Conservation (phyloP, 345 rosid species). For the Adansonia digitata region DNA sequence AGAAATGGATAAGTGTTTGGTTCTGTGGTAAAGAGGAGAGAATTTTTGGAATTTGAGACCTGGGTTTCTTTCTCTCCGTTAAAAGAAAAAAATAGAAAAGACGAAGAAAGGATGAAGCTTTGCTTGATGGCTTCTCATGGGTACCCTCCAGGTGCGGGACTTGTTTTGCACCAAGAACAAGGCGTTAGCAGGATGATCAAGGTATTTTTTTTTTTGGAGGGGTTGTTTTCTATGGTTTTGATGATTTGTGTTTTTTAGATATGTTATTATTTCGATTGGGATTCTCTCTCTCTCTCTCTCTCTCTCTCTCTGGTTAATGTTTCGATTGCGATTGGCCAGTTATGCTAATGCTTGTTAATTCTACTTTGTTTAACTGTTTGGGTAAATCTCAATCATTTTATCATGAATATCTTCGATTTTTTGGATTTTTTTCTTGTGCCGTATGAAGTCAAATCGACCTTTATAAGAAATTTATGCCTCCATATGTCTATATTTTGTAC, state of each 20-base stretch:
- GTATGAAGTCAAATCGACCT: not conserved
- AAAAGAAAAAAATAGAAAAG: not conserved
- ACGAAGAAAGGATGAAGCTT: constrained; percentile 42
- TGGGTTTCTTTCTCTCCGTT: constrained; percentile 28
- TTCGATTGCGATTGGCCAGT: not conserved
- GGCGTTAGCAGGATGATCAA: constrained; percentile 32
- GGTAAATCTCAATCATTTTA: not conserved
- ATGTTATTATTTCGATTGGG: not conserved
- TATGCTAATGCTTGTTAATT: not conserved
- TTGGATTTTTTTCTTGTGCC: not conserved
- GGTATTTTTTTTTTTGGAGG: constrained; percentile 22
- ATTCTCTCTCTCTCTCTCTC: not conserved
- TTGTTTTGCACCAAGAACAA: constrained; percentile 43
- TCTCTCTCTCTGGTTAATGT: not conserved
- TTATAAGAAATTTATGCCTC: not conserved
- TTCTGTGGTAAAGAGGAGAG: constrained; percentile 7
- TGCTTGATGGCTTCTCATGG: constrained; percentile 67
- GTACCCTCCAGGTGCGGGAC: constrained; percentile 32
- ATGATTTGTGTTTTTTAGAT: not conserved
- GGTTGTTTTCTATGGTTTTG: not conserved
- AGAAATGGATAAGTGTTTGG: constrained; percentile 36
- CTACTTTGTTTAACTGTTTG: not conserved
- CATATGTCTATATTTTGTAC: not conserved
- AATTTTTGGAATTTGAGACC: constrained; percentile 17
- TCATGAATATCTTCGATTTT: not conserved